phyloP scores from a whole-genome alignment of 768 basidiomycete genomes.

The Russula griseocarnosa region DNA sequence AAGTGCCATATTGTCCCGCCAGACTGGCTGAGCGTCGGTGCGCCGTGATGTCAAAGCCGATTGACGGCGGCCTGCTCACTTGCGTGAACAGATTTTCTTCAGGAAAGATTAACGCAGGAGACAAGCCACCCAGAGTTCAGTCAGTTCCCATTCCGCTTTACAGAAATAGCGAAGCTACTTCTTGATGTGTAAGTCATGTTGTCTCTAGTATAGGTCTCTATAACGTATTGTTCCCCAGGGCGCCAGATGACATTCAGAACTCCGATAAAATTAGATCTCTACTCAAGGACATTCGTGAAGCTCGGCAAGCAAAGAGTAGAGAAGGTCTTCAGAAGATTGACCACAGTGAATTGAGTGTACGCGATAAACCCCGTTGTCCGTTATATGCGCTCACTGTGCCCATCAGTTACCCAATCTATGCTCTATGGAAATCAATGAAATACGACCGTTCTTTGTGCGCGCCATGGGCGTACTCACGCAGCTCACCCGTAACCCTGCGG shows the following conservation, averaged over 20 bases:
- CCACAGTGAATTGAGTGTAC: slow-evolving; percentile 74
- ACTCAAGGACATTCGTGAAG: slow-evolving; percentile 93
- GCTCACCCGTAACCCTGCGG: slow-evolving; percentile 37
- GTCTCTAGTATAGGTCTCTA: neutral
- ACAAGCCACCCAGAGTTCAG: slow-evolving; percentile 71
- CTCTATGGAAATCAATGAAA: slow-evolving; percentile 92
- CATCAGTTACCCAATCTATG: slow-evolving; percentile 75
- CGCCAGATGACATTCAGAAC: slow-evolving; percentile 83
- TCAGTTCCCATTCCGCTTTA: slow-evolving; percentile 78
- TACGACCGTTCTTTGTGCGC: slow-evolving; percentile 81
- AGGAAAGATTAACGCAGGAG: slow-evolving; percentile 70
- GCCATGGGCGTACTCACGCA: slow-evolving; percentile 73
- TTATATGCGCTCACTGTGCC: neutral
- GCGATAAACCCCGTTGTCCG: slow-evolving; percentile 30
- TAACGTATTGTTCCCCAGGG: slow-evolving; percentile 45
- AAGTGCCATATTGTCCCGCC: slow-evolving; percentile 93
- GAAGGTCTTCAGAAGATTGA: slow-evolving; percentile 79
- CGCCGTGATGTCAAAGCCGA: slow-evolving; percentile 32
- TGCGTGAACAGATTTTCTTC: slow-evolving; percentile 64
- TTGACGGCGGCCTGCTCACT: neutral
- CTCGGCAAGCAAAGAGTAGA: slow-evolving; percentile 89
- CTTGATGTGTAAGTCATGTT: slow-evolving; percentile 76
- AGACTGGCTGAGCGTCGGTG: slow-evolving; percentile 83
- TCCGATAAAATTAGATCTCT: slow-evolving; percentile 81
- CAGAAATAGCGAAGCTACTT: slow-evolving; percentile 86